Percentiles rank a stretch among this genome's conserved stretches.
phyloP scores from a whole-genome alignment of 352 stramenopile species.

The Pythium periplocum region DNA sequence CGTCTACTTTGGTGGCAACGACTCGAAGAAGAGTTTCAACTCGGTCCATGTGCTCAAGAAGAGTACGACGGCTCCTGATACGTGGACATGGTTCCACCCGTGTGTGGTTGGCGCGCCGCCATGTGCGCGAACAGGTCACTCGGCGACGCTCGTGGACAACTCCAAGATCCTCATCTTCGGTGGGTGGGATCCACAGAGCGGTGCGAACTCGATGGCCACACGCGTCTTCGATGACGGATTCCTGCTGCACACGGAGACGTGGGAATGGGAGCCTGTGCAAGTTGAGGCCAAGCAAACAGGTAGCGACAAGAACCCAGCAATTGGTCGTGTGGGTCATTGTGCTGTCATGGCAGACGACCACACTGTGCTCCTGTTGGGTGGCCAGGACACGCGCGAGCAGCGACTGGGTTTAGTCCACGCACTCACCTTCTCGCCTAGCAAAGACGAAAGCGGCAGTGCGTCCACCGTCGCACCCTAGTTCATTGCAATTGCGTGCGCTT shows the following conservation, averaged over 20 bases:
- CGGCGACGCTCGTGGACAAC: slow-evolving; percentile 81
- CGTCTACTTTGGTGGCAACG: slow-evolving; percentile 93
- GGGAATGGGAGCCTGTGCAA: slow-evolving; percentile 81
- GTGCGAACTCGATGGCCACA: slow-evolving; percentile 21
- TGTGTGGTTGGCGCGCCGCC: slow-evolving; percentile 68
- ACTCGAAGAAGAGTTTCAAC: slow-evolving; percentile 89
- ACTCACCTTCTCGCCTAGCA: slow-evolving; percentile 23
- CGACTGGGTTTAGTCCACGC: slow-evolving; percentile 81
- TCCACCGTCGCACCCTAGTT: no score
- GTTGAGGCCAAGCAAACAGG: slow-evolving; percentile 18
- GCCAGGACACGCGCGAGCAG: slow-evolving; percentile 71
- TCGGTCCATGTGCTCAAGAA: slow-evolving; percentile 89
- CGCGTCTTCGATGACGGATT: slow-evolving; percentile 89
- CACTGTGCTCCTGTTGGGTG: slow-evolving; percentile 84
- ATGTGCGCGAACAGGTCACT: slow-evolving; percentile 84
- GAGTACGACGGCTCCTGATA: slow-evolving; percentile 13
- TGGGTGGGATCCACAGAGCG: slow-evolving; percentile 90
- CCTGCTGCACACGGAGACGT: slow-evolving; percentile 87
- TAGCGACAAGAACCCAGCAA: slow-evolving; percentile 8
- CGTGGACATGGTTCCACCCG: slow-evolving; percentile 88
- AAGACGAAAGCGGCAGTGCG: no score
- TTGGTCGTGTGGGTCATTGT: slow-evolving; percentile 82
- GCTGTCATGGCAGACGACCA: slow-evolving; percentile 63
- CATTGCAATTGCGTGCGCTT: no score
- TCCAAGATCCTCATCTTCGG: slow-evolving; percentile 89